Base-by-base conservation (phyloP, 2,329 filamentous ascomycete genomes). In the Alternaria postmessia region DNA sequence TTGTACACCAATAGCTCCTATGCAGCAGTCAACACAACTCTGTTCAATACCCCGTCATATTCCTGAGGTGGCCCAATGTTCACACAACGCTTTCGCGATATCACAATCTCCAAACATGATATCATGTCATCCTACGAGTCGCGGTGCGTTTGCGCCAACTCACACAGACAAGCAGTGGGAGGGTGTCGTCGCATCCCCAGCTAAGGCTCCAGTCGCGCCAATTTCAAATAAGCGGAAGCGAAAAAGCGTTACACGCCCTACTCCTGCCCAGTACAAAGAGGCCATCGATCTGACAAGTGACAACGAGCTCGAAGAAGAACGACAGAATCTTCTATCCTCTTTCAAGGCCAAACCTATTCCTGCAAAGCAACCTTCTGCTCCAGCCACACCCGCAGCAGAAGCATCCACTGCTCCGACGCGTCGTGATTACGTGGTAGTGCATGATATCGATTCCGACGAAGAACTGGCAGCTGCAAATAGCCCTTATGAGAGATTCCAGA, bases 201-300 rank as follows among this genome's bases (percentile, higher is more conserved):
- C 42, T 12, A 24, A 18, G 1, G 7, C 11, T 32, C 12, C 20
- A 30, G 24, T 28, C 22, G 32, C 30, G 11, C 34, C 22, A 26
- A 32, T n/a, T 42, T 26, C 42, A 53, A 52, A 39, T 4, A 36
- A 14, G 52, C 53, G 18, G 18, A 51, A 44, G 22, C 43, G 43
- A n/a, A 51, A 41, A 22, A 51, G 44, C 28, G 43, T 48, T 11
- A 36, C 54, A 43, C 61, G 26, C 8, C 38, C 51, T 1, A 49
- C 24, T 0, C 12, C 30, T 32, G 30, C 20, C 12, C 54, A 61
- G 24, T 44, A 28, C 7, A 42, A 60, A n/a, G 59, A 36, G 9
- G 24, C 28, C 1, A 65, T 72, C n/a, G 64, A 72, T 32, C 60
- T 69, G 3, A 72, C 65, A 2, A 53, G 56, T 12, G 69, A 72